These are phyloP conservation scores for Candida oleophila DNA, from an alignment of 805 yeast species.

Conservation along the genomic window DNA sequence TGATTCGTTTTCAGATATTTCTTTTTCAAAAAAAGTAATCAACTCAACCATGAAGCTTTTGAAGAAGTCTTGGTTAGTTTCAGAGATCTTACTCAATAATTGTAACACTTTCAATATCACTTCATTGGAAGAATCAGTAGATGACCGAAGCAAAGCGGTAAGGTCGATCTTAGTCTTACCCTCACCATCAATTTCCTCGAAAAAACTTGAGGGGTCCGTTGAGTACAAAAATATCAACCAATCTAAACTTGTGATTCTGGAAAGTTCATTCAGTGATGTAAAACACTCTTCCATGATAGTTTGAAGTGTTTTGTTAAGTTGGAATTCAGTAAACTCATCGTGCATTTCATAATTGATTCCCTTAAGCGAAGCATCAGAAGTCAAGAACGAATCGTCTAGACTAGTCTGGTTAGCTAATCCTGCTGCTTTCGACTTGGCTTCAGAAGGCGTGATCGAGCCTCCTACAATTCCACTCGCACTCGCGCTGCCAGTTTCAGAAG, in stretches of 20 bases:
- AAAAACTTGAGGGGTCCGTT: constrained; percentile 46
- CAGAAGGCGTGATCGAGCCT: too few relatives aligned
- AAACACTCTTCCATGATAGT: constrained; percentile 64
- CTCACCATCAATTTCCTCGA: constrained; percentile 19
- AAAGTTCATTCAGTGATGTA: constrained; percentile 57
- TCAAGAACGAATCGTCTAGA: constrained; percentile 55
- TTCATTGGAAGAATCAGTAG: constrained; percentile 66
- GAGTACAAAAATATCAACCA: constrained; percentile 85
- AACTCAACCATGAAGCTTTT: constrained; percentile 72
- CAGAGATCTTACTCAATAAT: constrained; percentile 71
- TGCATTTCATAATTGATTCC: constrained; percentile 40
- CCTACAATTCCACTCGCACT: too few relatives aligned
- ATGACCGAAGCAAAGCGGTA: constrained; percentile 63
- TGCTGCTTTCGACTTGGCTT: constrained; percentile 6
- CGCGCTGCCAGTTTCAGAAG: constrained; percentile 6
- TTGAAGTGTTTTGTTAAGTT: constrained; percentile 55
- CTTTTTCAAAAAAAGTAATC: constrained; percentile 66
- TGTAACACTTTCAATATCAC: constrained; percentile 75
- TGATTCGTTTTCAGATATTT: constrained; percentile 24
- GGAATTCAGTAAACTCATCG: constrained; percentile 40
- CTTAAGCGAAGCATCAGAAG: constrained; percentile 50
- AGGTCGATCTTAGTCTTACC: constrained; percentile 46
- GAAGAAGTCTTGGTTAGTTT: constrained; percentile 74
- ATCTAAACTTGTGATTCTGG: constrained; percentile 80
- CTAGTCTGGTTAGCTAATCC: constrained; percentile 11